Evolutionary conservation across 257 asterid genomes (phyloP), one percentile per base, ranked within the genome.

Genomic region (Solanum sejunctum): DNA sequence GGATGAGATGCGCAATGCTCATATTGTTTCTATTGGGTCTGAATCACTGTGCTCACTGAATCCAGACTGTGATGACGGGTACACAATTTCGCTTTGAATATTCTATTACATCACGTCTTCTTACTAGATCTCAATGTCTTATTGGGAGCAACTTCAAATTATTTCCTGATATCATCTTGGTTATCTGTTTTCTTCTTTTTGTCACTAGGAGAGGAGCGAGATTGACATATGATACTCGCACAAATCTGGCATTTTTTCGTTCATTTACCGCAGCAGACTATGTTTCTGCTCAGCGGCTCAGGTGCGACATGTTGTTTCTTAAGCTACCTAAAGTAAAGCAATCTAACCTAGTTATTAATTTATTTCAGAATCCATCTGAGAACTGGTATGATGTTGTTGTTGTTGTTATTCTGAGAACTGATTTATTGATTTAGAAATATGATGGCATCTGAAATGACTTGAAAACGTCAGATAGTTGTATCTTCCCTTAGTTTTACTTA

Each of bases 251-350:
- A 45, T 91, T 96, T 80, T 96, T 96, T 80, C 92, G 93, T 91
- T 92, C 99, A 61, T 95, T 95, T 88, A 77, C 97, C 58, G 98
- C 96, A 60, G 81, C 92, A 81, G 99, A 97, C 58, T 97, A 97
- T 87, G 99, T 97, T 87, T 89, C 97, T 88, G 97, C 99, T 80
- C 99, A 97, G 89, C 87, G 98, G 86, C 93, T 95, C 63, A 91
- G 99, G 99, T 92, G 86, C 86, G 87, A 12, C 82, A 12, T 39
- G 39, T 61, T 61, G 47, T 21, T 73, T 73, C 56, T 73, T 49
- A 47, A 47, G 58, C 81, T 47, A 73, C 41, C 58, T 45, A 13
- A 49, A 23, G 41, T 21, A 73, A 45, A 73, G 5, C 7, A 45
- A 12, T 73, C 55, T 73, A 73, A 12, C 13, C 41, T 73, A 12